A percentile compares a stretch with the other conserved stretches of the same genome.
Conservation (phyloP, 1,284 basidiomycete genomes). For the Fomitopsis palustris region DNA sequence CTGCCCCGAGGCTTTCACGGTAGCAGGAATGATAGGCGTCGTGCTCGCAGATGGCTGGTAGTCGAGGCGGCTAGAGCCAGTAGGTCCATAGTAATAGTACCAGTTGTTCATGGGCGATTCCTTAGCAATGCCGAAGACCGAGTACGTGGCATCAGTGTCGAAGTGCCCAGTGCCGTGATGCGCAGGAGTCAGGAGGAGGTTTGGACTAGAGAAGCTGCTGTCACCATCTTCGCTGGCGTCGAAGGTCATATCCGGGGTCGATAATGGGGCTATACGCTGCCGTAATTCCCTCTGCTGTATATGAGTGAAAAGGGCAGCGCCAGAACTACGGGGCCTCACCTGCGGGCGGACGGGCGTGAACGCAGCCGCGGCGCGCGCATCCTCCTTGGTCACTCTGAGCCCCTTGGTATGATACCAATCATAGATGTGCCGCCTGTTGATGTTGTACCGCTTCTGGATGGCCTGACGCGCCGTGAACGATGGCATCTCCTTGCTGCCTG, state of each 20-base stretch:
- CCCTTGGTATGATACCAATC: constrained; percentile 70
- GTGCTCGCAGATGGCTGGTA: background rate
- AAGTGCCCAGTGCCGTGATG: background rate
- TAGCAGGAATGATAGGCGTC: background rate
- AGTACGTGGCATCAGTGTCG: background rate
- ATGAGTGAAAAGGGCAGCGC: background rate
- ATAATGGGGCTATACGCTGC: background rate
- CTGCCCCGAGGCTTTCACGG: background rate
- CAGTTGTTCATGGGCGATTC: background rate
- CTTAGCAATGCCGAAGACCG: background rate
- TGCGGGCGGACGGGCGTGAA: constrained; percentile 18
- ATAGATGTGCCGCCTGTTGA: constrained; percentile 71
- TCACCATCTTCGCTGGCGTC: background rate
- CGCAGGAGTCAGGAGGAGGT: constrained; percentile 3
- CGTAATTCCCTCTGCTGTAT: background rate
- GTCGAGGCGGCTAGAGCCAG: background rate
- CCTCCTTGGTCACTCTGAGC: constrained; percentile 64
- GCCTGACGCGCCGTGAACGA: constrained; percentile 63
- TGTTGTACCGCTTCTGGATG: constrained; percentile 61
- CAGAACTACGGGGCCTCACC: constrained; percentile 3
- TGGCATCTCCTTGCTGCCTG: constrained; percentile 70
- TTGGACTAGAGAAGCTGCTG: constrained; percentile 3
- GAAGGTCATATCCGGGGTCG: background rate
- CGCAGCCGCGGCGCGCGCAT: constrained; percentile 35
- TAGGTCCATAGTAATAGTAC: background rate